Evolutionary conservation across 192 early-diverging fungal species (phyloP).

Genomic region (Rhizophagus sp.): DNA sequence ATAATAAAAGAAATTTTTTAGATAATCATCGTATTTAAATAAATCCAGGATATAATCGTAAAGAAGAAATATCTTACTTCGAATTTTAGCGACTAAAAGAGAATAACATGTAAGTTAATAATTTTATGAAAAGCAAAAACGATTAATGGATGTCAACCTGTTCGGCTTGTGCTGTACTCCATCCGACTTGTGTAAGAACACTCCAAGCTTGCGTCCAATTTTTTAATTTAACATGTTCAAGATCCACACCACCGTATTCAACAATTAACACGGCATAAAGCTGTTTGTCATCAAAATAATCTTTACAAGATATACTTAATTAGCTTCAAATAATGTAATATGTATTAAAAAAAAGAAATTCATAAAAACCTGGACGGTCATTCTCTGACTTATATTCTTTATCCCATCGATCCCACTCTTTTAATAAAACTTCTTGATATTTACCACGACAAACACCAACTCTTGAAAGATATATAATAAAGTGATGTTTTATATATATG

Average conservation of each 20-base stretch:
- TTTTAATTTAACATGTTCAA: slow-evolving; percentile 56
- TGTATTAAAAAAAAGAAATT: neutral
- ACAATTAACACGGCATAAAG: slow-evolving; percentile 74
- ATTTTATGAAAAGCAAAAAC: slow-evolving; percentile 2
- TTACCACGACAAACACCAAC: slow-evolving; percentile 67
- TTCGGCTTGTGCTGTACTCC: slow-evolving; percentile 60
- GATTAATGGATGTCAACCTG: slow-evolving; percentile 34
- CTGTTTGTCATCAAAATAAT: slow-evolving; percentile 66
- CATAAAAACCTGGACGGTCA: slow-evolving; percentile 55
- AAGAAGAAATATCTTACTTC: slow-evolving; percentile 22
- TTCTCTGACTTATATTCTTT: slow-evolving; percentile 69
- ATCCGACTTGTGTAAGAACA: slow-evolving; percentile 65
- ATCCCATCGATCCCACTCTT: slow-evolving; percentile 74
- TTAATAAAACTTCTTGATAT: slow-evolving; percentile 64
- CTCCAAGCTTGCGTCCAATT: slow-evolving; percentile 68
- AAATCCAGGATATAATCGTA: neutral
- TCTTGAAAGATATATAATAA: slow-evolving; percentile 50
- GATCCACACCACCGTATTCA: slow-evolving; percentile 72
- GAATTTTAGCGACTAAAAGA: slow-evolving; percentile 21
- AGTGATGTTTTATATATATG: slow-evolving; percentile 30
- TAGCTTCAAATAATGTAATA: neutral
- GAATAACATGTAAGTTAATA: neutral
- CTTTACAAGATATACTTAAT: slow-evolving; percentile 29
- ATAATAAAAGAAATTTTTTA: slow-evolving; percentile 16
- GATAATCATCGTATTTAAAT: neutral